phyloP scores from a whole-genome alignment of 352 stramenopile species.

The Aphanomyces astaci region DNA sequence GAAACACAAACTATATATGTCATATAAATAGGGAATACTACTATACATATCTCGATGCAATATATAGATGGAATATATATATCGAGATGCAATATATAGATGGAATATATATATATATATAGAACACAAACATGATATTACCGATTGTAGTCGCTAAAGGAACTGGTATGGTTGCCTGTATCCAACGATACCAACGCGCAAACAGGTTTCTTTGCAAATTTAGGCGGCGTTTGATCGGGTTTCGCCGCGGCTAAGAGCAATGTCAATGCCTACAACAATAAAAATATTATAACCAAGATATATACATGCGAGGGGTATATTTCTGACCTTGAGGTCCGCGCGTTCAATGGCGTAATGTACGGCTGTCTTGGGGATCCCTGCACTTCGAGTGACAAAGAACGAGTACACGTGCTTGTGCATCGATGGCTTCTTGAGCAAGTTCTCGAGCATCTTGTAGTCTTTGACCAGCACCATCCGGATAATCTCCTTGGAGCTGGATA shows the following conservation, averaged over 20 bases:
- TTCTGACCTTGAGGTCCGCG: slow-evolving; percentile 45
- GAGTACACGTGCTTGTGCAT: slow-evolving; percentile 43
- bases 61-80: background rate
- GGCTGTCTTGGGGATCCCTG: slow-evolving; percentile 37
- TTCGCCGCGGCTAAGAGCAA: background rate
- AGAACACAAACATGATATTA: background rate
- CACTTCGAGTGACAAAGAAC: slow-evolving; percentile 39
- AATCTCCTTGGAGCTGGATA: slow-evolving; percentile 51
- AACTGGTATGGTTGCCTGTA: slow-evolving; percentile 66
- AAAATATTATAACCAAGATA: no score
- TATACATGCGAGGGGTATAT: no score
- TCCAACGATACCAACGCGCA: slow-evolving; percentile 60
- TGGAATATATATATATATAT: background rate
- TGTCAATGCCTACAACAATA: slow-evolving; percentile 44
- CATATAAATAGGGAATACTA: no score
- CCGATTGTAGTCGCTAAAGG: slow-evolving; percentile 75
- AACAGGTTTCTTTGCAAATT: slow-evolving; percentile 34
- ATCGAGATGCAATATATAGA: background rate
- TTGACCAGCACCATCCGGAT: slow-evolving; percentile 59
- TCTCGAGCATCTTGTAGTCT: slow-evolving; percentile 64
- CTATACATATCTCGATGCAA: background rate
- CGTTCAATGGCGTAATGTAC: slow-evolving; percentile 58
- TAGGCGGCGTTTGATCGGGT: background rate
- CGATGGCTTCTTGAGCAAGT: slow-evolving; percentile 36
- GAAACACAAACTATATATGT: no score